Base-by-base conservation (phyloP, 768 basidiomycete species). In the Tylopilus subfusipes region DNA sequence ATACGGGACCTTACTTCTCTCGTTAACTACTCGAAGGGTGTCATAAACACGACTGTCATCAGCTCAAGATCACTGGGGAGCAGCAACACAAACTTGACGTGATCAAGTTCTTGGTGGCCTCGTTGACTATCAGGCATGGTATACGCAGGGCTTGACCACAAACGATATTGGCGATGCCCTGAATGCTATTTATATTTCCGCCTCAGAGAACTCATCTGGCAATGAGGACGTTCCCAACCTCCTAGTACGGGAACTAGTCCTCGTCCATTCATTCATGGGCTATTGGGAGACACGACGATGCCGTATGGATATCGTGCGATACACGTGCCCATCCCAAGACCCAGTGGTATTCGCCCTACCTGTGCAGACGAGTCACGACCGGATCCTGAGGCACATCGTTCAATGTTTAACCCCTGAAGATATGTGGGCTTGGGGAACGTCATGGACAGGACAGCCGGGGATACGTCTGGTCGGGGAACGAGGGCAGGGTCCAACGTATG, bases 81-180 rank as follows among this genome's bases (percentile, higher is more conserved):
- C 24, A 14, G 11, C 10, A 58, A 57, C 19, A 19, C 42, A 12
- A 52, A 48, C 6, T 45, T 64, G 21, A 44, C 54, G 1, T 40
- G 22, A 22, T 64, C n/a, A n/a, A n/a, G n/a, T n/a, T 61, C 54
- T 27, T 63, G 24, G 58, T 55, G 2, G 48, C 50, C 42, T 60
- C 12, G 12, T 42, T 5, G 38, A 47, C 13, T 47, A 54, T 29
- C 61, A 60, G 9, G 29, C 45, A 4, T 27, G 21, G 34, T 53
- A 27, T 4, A 33, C 61, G 5, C 64, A 66, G 24, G 38, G 61
- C 10, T 34, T 63, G 38, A 36, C 40, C 4, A 34, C 53, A 1
- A 65, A 65, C 13, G 5, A 52, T 0, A 53, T 66, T 9, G 64
- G 61, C 2, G 64, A 65, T 39, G 58, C 58, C 14, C n/a, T 66